phyloP scores from a whole-genome alignment of 2,329 filamentous ascomycete genomes.

The Phialemonium atrogriseum region DNA sequence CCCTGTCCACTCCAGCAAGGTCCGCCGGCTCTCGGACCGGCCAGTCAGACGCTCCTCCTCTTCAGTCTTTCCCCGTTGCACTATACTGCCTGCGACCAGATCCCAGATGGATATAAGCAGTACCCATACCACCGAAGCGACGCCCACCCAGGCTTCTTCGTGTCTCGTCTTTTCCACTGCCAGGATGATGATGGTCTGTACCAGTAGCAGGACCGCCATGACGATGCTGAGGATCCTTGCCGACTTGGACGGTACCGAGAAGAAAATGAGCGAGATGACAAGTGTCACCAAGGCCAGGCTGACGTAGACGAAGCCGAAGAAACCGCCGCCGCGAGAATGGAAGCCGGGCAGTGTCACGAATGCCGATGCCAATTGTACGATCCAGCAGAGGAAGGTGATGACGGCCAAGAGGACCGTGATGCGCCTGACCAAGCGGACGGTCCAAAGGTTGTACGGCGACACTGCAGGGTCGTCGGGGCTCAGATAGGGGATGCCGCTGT shows the following conservation, averaged over 20 bases:
- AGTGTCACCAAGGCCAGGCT: conserved; percentile 71
- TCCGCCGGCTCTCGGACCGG: conserved; percentile 74
- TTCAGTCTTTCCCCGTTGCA: conserved; percentile 85
- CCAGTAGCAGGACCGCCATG: conserved; percentile 56
- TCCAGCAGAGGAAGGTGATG: conserved; percentile 86
- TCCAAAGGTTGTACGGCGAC: conserved; percentile 93
- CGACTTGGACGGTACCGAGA: conserved; percentile 71
- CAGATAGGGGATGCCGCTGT: conserved; percentile 47
- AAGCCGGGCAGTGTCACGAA: conserved; percentile 88
- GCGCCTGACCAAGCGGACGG: conserved; percentile 71
- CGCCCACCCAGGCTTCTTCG: conserved; percentile 90
- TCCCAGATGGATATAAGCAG: conserved; percentile 73
- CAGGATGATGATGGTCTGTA: conserved; percentile 73
- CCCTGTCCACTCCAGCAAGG: conserved; percentile 74
- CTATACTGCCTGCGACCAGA: conserved; percentile 68
- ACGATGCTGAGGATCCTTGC: conserved; percentile 66
- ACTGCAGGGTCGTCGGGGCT: conserved; percentile 78
- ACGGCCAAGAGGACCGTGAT: conserved; percentile 69
- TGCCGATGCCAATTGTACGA: conserved; percentile 74
- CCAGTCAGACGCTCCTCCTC: conserved; percentile 92
- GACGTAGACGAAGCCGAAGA: conserved; percentile 80
- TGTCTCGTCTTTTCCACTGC: conserved; percentile 64
- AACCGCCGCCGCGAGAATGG: conserved; percentile 81
- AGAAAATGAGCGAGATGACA: conserved; percentile 74
- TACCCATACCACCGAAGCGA: conserved; percentile 76